Base-by-base conservation (phyloP, 2,329 filamentous ascomycete species). In the Fusarium compactum region DNA sequence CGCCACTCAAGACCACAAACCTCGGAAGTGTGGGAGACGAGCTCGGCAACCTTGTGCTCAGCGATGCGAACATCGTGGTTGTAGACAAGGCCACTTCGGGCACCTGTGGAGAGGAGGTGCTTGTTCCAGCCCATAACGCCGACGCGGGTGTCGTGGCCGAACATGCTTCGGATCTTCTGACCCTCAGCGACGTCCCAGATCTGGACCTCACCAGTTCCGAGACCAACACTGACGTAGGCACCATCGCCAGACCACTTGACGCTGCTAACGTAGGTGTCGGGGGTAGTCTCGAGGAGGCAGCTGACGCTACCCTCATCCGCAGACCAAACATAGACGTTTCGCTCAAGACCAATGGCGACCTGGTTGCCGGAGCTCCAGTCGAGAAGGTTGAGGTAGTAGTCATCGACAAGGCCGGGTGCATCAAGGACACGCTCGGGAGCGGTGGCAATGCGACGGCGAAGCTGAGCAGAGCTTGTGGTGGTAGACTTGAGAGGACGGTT, bases 71-170 rank as follows among this genome's bases (percentile, higher is more conserved):
- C 96, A 79, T 99, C 96, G 83, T 99, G 96, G 88, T 99, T 99
- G 90, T 90, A 98, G 76, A 99, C 94, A 47, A 98, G 91, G 25
- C 96, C 96, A 72, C 93, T 97, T 79, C 96, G 93, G 61, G 96
- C 94, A 72, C 96, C 96, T 24, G 95, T 98, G 41, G 96, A 98
- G 55, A 99, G 88, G 62, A 97, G 90, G 83, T 98, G 96, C 89
- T 98, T 98, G 87, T 94, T 97, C 96, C 96, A 99, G 78, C 95
- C 94, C 95, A 98, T 98, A 71, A 97, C 95, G 78, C 95, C 94
- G 70, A 99, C 95, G 58, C 96, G 95, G 41, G 94, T 95, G 78
- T 98, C 95, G 79, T 99, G 96, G 65, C 96, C 96, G 79, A 94
- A 92, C 96, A 99, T 99, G 86, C 94, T 98, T 80, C 96, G 95